These are phyloP conservation scores for Xylariaceae sp. DNA, from an alignment of 2,329 filamentous ascomycete genomes.

Conservation along the genomic window DNA sequence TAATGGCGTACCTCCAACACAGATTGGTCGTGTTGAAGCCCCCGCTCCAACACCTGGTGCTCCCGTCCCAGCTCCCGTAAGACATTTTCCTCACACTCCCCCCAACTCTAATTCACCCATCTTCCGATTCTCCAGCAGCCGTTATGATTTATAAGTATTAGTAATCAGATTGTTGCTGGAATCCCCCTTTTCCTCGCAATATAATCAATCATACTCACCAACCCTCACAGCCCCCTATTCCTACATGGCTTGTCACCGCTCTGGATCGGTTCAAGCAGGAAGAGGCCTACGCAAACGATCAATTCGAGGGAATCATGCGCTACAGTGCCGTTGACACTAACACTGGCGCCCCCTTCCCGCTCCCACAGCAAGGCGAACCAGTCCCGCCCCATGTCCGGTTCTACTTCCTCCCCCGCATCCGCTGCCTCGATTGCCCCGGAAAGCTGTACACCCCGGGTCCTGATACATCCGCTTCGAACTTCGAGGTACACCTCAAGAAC, in stretches of 20 bases:
- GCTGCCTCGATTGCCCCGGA: slow-evolving; percentile 88
- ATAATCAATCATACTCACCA: slow-evolving; percentile 31
- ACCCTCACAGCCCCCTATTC: slow-evolving; percentile 70
- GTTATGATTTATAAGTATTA: slow-evolving; percentile 35
- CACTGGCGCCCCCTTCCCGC: slow-evolving; percentile 66
- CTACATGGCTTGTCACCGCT: slow-evolving; percentile 79
- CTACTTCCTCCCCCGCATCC: slow-evolving; percentile 85
- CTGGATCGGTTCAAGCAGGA: slow-evolving; percentile 70
- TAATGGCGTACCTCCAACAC: slow-evolving; percentile 47
- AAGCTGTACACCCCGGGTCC: slow-evolving; percentile 93
- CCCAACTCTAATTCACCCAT: slow-evolving; percentile 27
- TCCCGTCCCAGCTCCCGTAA: slow-evolving; percentile 62
- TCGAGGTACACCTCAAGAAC: slow-evolving; percentile 90
- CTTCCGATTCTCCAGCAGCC: slow-evolving; percentile 37
- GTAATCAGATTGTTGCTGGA: too few species aligned
- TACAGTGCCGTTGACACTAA: slow-evolving; percentile 78
- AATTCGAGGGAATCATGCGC: slow-evolving; percentile 90
- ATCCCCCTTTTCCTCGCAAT: slow-evolving; percentile 7
- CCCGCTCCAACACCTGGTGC: slow-evolving; percentile 62
- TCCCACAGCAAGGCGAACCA: slow-evolving; percentile 49
- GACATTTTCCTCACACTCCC: slow-evolving; percentile 37
- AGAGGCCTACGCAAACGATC: slow-evolving; percentile 71
- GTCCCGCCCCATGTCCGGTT: slow-evolving; percentile 69
- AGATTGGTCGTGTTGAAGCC: slow-evolving; percentile 70
- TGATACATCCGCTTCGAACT: slow-evolving; percentile 82